Evolutionary conservation across 306 rosid genomes (phyloP).

Genomic region (Carpinus fangiana): DNA sequence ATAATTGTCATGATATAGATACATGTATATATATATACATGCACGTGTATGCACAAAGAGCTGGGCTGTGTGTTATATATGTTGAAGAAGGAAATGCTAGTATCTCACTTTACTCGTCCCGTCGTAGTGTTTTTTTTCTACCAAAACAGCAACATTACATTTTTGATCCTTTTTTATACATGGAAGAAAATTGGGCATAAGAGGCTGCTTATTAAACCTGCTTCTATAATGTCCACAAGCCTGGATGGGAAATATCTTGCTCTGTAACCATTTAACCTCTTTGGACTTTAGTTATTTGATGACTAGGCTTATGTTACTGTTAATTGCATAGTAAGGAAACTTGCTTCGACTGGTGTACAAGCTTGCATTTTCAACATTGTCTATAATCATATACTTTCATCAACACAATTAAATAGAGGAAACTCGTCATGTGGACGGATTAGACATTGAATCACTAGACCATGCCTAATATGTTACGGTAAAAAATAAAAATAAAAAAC

Average conservation of each 20-base stretch:
- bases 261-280: slow-evolving; percentile 58
- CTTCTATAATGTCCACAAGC: slow-evolving; percentile 82
- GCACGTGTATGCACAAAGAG: background rate
- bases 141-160: too few species aligned
- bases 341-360: background rate
- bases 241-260: slow-evolving; percentile 96
- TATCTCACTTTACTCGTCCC: too few species aligned
- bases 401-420: background rate
- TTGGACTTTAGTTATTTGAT: slow-evolving; percentile 12
- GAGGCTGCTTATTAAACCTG: slow-evolving; percentile 79
- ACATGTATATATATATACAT: too few species aligned
- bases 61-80: too few species aligned
- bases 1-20: too few species aligned
- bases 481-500: too few species aligned
- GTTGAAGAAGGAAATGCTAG: background rate
- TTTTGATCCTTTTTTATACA: too few species aligned
- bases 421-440: background rate
- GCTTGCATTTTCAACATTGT: background rate
- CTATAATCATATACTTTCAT: slow-evolving; percentile 1
- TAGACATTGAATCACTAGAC: background rate
- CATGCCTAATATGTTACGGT: too few species aligned
- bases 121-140: too few species aligned
- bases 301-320: background rate
- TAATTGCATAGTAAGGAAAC: background rate
- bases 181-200: slow-evolving; percentile 92